phyloP scores from a whole-genome alignment of 139 green algal genomes.

The Coelastrella sp. region DNA sequence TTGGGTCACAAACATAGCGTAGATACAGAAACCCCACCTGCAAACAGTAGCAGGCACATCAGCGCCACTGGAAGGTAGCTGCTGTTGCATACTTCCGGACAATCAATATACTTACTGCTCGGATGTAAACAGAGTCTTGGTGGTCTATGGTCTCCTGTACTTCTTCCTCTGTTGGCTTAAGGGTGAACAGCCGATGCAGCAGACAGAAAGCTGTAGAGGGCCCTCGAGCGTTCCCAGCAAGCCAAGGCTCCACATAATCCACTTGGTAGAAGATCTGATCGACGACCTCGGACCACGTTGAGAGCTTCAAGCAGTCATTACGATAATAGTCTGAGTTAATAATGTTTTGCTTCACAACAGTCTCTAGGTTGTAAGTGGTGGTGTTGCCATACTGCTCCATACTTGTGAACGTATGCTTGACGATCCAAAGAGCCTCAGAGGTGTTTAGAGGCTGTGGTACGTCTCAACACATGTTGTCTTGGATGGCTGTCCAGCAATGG shows the following conservation, averaged over 20 bases:
- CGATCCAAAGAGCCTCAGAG: too few species aligned
- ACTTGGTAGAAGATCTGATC: slow-evolving; percentile 91
- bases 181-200: slow-evolving; percentile 83
- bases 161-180: slow-evolving; percentile 78
- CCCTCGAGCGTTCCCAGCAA: slow-evolving; percentile 94
- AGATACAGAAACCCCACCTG: slow-evolving; percentile 96
- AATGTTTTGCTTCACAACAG: slow-evolving; percentile 87
- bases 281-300: slow-evolving; percentile 81
- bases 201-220: slow-evolving; percentile 96
- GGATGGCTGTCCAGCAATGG: too few species aligned
- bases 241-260: slow-evolving; percentile 95
- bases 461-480: too few species aligned
- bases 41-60: neutral
- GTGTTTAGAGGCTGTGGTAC: too few species aligned
- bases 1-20: slow-evolving; percentile 90
- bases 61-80: neutral
- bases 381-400: slow-evolving; percentile 72
- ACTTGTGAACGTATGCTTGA: neutral
- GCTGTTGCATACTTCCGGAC: neutral
- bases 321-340: slow-evolving; percentile 80
- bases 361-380: slow-evolving; percentile 89
- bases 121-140: slow-evolving; percentile 95
- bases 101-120: slow-evolving; percentile 76
- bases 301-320: slow-evolving; percentile 70
- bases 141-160: slow-evolving; percentile 86